Conservation (phyloP, 352 stramenopile genomes). For the Phytophthora ohioensis region DNA sequence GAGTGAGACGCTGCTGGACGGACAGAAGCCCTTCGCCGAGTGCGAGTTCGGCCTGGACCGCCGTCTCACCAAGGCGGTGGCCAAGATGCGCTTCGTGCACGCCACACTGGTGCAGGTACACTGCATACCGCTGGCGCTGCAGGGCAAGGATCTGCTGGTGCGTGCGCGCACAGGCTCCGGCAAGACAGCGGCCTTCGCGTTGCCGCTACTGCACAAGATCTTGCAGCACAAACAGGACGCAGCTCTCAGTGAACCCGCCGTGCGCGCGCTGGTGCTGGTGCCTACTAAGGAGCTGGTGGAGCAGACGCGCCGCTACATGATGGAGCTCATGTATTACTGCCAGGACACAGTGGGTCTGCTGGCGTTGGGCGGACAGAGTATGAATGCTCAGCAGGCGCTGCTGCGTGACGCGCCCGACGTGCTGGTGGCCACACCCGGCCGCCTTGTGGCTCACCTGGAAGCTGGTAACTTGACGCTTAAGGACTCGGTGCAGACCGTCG, state of each 20-base stretch:
- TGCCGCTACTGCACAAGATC: conserved; percentile 94
- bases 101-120: conserved; percentile 96
- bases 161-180: conserved; percentile 93
- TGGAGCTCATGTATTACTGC: conserved; percentile 98
- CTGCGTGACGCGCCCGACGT: conserved; percentile 92
- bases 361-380: conserved; percentile 91
- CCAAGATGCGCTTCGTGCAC: conserved; percentile 94
- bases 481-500: conserved; percentile 94
- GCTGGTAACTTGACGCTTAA: conserved; percentile 85
- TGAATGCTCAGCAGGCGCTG: conserved; percentile 89
- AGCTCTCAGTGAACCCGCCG: conserved; percentile 43
- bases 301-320: conserved; percentile 93
- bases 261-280: conserved; percentile 95
- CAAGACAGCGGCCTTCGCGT: conserved; percentile 94
- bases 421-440: conserved; percentile 94
- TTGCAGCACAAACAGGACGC: conserved; percentile 82
- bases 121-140: conserved; percentile 93
- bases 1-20: conserved; percentile 78
- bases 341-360: conserved; percentile 94
- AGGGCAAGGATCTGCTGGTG: conserved; percentile 95
- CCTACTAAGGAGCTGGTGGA: conserved; percentile 98
- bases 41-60: conserved; percentile 93
- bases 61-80: conserved; percentile 92
- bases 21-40: conserved; percentile 77
- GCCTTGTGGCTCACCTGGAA: conserved; percentile 92